Conservation (phyloP, 768 basidiomycete species). For the Lanmaoa pseudosensibilis region DNA sequence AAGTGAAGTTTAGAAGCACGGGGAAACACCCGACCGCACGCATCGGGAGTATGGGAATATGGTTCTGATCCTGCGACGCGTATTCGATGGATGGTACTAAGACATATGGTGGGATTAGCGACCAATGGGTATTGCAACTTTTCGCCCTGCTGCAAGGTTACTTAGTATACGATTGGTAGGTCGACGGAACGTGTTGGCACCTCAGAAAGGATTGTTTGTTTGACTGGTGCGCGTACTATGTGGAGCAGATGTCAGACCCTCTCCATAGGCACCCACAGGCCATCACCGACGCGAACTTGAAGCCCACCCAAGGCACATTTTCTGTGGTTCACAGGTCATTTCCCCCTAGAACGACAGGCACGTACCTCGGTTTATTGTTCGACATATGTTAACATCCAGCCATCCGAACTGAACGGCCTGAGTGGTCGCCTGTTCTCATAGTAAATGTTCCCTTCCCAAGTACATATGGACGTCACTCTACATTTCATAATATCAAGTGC, state of each 20-base stretch:
- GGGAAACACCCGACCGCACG: background rate
- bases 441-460: background rate
- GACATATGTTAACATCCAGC: background rate
- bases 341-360: constrained; percentile 2
- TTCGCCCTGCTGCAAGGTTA: no score
- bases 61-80: background rate
- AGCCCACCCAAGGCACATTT: background rate
- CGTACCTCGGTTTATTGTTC: background rate
- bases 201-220: background rate
- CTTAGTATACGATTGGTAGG: no score
- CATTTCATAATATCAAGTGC: constrained; percentile 49
- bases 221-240: background rate
- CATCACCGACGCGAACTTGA: background rate
- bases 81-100: background rate
- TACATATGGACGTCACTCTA: constrained; percentile 5
- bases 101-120: no score
- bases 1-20: background rate
- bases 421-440: constrained; percentile 17
- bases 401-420: background rate
- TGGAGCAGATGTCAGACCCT: background rate
- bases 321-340: constrained; percentile 4
- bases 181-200: no score
- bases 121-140: no score
- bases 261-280: background rate
- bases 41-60: background rate